A percentile compares a stretch with the other conserved stretches of the same genome.
These are phyloP conservation scores for Pseudogymnoascus sp. DNA, from an alignment of 2,329 filamentous ascomycete genomes.

Conservation along the genomic window DNA sequence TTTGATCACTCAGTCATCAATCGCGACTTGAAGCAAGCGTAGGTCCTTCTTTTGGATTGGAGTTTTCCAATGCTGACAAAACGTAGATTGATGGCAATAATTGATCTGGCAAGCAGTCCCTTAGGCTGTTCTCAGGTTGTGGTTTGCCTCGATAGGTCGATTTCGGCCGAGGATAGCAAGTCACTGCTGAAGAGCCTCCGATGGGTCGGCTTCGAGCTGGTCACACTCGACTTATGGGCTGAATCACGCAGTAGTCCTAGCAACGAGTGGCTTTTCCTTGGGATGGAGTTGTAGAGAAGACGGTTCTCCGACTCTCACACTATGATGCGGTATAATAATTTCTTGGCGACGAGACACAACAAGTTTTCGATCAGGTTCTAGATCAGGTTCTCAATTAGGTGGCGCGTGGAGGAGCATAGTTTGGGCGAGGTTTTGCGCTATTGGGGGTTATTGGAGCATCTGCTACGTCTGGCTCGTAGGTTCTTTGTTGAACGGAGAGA, in stretches of 20 bases:
- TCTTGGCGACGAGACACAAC: slow-evolving; percentile 6
- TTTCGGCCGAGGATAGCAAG: slow-evolving; percentile 52
- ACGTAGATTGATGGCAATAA: slow-evolving; percentile 71
- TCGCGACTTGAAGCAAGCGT: slow-evolving; percentile 81
- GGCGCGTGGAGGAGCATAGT: slow-evolving; percentile 5
- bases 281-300: slow-evolving; percentile 63
- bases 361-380: slow-evolving; percentile 3
- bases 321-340: not conserved
- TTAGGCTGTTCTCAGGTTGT: slow-evolving; percentile 71
- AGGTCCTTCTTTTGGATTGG: slow-evolving; percentile 33
- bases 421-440: slow-evolving; percentile 5
- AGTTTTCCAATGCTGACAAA: slow-evolving; percentile 25
- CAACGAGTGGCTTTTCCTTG: slow-evolving; percentile 74
- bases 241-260: slow-evolving; percentile 53
- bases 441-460: slow-evolving; percentile 1
- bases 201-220: slow-evolving; percentile 86
- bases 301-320: not conserved
- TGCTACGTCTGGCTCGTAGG: not conserved
- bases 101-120: slow-evolving; percentile 73
- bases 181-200: slow-evolving; percentile 72
- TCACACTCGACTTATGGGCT: slow-evolving; percentile 70
- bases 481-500: not conserved
- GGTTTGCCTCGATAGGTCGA: slow-evolving; percentile 68
- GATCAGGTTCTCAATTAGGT: slow-evolving; percentile 4
- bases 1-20: slow-evolving; percentile 67